Evolutionary conservation across 2,329 filamentous ascomycete genomes (phyloP), one percentile per base, ranked within the genome.

Genomic region (Grosmannia serpens): DNA sequence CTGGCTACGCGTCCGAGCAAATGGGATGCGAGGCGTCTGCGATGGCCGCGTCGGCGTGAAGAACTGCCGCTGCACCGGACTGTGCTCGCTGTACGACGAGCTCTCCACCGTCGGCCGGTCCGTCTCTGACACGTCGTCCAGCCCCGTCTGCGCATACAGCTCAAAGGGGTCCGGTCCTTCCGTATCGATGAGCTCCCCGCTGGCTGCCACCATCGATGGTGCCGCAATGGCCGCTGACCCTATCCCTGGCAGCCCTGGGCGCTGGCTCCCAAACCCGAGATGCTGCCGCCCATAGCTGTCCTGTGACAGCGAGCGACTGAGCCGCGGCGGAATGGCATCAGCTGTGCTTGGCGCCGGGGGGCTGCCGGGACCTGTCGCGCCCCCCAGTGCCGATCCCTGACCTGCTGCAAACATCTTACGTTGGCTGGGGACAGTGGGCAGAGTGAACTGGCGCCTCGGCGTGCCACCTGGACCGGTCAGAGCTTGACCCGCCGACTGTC

Each of bases 1-100:
- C 65, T 85, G 81, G 64, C 81, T 84, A 67, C 78, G 82, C n/a
- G 81, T 79, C 59, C 80, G 73, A n/a, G 74, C 80, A 54, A 84
- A 70, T 4, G 77, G 78, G 9, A 80, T 71, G 17, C 69, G 69
- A 29, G 75, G 69, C 17, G 73, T 70, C 13, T 72, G 68, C 50
- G 72, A 77, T 5, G 77, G 78, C 58, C 74, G 74, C 0, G 79
- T 82, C 27, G 79, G 79, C 5, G 72, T 74, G 58, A 81, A 75
- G 26, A 71, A 63, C 10, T 65, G 60, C 31, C 72, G 66, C n/a
- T 69, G 66, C 20, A 68, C 66, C 10, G 73, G 70, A 17, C 26
- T 59, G 6, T 44, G 29, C 72, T 70, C 47, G 64, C 62, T 10
- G 20, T 31, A 44, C 6, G 38, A 47, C 20, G 41, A 31, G 27